Percentiles rank a stretch among this genome's conserved stretches.
phyloP scores from a whole-genome alignment of 257 asterid species.

The Cruciata laevipes region DNA sequence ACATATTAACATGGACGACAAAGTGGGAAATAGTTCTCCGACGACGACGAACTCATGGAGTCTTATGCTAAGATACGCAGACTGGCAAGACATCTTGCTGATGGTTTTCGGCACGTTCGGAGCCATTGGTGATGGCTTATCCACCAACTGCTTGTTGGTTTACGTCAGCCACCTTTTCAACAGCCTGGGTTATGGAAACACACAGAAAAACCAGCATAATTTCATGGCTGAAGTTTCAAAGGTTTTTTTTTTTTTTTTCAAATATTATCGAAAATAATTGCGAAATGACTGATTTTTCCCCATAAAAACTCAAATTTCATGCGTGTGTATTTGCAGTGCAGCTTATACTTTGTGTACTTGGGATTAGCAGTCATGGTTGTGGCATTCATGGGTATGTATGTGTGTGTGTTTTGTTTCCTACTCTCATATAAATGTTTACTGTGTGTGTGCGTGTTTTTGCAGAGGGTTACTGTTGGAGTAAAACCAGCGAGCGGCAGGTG shows the following conservation, averaged over 20 bases:
- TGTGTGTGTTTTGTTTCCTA: not conserved
- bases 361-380: constrained; percentile 67
- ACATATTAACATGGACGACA: constrained; percentile 2
- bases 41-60: constrained; percentile 27
- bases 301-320: not conserved
- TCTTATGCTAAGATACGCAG: constrained; percentile 60
- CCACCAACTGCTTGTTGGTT: constrained; percentile 66
- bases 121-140: constrained; percentile 88
- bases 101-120: constrained; percentile 82
- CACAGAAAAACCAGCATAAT: constrained; percentile 34
- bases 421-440: not conserved
- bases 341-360: constrained; percentile 72
- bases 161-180: constrained; percentile 65
- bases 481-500: constrained; percentile 71
- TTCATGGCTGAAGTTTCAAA: constrained; percentile 68
- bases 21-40: not conserved
- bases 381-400: constrained; percentile 69
- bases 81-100: constrained; percentile 52
- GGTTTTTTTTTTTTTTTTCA: constrained; percentile 22
- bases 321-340: constrained; percentile 48
- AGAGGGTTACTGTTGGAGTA: constrained; percentile 96
- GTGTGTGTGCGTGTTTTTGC: constrained; percentile 16
- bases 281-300: not conserved
- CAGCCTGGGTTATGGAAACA: constrained; percentile 58
- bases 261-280: too few species aligned